phyloP scores from a whole-genome alignment of 257 asterid species.

The Solanum pimpinellifolium region DNA sequence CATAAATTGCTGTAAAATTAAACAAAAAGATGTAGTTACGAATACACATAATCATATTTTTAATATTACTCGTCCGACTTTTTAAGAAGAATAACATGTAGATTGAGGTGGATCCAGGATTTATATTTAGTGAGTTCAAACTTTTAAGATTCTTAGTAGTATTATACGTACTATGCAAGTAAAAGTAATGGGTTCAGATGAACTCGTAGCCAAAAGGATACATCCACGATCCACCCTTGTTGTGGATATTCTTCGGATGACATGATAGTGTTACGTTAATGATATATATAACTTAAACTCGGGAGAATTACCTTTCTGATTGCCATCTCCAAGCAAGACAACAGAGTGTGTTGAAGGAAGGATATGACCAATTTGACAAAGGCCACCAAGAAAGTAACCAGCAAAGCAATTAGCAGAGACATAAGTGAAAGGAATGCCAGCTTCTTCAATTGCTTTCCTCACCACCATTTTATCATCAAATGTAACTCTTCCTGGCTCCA shows the following conservation, averaged over 20 bases:
- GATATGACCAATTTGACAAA: conserved; percentile 19
- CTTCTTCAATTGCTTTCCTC: conserved; percentile 23
- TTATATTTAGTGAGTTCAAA: neutral
- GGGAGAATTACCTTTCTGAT: conserved; percentile 10
- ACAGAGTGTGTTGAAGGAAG: conserved; percentile 14
- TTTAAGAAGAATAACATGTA: neutral
- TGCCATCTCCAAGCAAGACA: conserved; percentile 12
- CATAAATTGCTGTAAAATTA: conserved; percentile 9
- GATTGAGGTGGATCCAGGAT: neutral
- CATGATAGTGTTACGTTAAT: neutral
- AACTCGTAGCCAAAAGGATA: neutral
- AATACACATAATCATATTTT: neutral
- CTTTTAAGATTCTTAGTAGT: neutral
- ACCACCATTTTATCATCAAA: conserved; percentile 22
- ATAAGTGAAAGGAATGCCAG: conserved; percentile 19
- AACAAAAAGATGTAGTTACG: neutral
- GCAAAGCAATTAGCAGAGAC: conserved; percentile 24
- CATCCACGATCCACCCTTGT: neutral
- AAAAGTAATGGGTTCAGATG: neutral
- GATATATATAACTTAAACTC: neutral
- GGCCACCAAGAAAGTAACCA: conserved; percentile 16
- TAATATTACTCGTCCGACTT: neutral
- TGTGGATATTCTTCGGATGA: neutral
- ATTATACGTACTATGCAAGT: neutral
- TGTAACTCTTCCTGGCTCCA: conserved; percentile 18